Conservation (phyloP, 441 rosid species). For the Hypseocharis bilobata region DNA sequence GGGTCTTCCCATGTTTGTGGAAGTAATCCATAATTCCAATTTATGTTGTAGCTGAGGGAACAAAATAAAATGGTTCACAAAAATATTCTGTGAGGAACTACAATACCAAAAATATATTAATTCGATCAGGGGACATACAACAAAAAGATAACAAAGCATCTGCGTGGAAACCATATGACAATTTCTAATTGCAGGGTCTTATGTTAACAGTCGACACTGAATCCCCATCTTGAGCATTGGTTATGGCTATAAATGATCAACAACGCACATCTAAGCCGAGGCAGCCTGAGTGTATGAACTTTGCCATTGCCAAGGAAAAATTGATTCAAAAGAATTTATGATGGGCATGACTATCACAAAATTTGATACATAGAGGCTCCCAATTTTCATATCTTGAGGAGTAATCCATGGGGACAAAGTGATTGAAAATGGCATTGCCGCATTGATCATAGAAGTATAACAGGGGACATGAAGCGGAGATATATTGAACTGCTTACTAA, state of each 20-base stretch:
- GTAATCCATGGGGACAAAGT: no score
- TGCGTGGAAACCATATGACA: not conserved
- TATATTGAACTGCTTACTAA: no score
- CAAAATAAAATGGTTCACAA: not conserved
- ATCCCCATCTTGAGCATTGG: not conserved
- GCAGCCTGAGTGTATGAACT: no score
- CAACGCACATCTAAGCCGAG: not conserved
- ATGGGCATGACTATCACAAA: no score
- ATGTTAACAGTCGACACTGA: not conserved
- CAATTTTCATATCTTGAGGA: no score
- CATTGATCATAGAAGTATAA: no score
- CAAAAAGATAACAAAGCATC: not conserved
- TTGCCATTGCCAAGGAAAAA: no score
- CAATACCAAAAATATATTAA: no score
- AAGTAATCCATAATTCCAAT: slow-evolving; percentile 96
- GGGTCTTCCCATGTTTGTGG: slow-evolving; percentile 99
- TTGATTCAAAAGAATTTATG: no score
- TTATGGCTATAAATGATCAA: not conserved
- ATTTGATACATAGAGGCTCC: no score
- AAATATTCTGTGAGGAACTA: not conserved
- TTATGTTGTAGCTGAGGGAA: slow-evolving; percentile 60
- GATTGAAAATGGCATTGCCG: no score
- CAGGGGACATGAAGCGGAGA: no score
- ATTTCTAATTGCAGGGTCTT: not conserved
- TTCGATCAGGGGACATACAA: not conserved